phyloP scores from a whole-genome alignment of 2,329 filamentous ascomycete species.

The Colletotrichum sp. region DNA sequence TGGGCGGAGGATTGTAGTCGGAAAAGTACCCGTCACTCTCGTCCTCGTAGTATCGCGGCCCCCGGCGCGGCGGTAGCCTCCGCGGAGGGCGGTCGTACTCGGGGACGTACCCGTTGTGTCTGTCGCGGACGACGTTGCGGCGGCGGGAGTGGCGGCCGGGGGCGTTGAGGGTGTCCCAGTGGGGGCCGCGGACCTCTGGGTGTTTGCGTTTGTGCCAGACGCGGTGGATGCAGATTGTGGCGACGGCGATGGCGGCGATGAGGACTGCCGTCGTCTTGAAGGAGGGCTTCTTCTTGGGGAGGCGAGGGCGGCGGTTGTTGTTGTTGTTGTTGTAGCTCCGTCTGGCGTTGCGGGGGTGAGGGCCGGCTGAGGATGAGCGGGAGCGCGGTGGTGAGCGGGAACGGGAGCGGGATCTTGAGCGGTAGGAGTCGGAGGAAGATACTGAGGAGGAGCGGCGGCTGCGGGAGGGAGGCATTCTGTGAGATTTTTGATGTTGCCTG shows the following conservation, averaged over 20 bases:
- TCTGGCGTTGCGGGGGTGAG: slow-evolving; percentile 2
- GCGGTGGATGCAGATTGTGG: slow-evolving; percentile 37
- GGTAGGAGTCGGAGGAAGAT: background rate
- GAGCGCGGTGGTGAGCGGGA: slow-evolving; percentile 25
- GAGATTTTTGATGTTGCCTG: background rate
- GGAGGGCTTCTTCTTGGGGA: slow-evolving; percentile 17
- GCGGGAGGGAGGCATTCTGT: background rate
- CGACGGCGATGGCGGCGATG: slow-evolving; percentile 39
- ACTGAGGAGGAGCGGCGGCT: background rate
- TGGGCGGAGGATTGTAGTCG: slow-evolving; percentile 7
- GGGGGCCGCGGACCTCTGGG: slow-evolving; percentile 32
- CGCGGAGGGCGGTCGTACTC: background rate
- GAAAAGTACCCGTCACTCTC: slow-evolving; percentile 13
- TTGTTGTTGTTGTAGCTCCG: background rate
- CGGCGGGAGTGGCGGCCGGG: slow-evolving; percentile 10
- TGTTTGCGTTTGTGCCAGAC: slow-evolving; percentile 38
- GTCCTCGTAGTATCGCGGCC: slow-evolving; percentile 9
- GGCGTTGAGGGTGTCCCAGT: slow-evolving; percentile 28
- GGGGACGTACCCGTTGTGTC: slow-evolving; percentile 4
- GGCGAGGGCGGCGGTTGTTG: background rate
- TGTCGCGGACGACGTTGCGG: slow-evolving; percentile 14
- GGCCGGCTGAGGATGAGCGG: slow-evolving; percentile 11
- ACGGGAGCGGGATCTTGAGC: background rate
- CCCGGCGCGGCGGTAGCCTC: slow-evolving; percentile 5
- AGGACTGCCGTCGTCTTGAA: slow-evolving; percentile 36